These are phyloP conservation scores for Phtheirospermum japonicum DNA, from an alignment of 257 asterid genomes.

Conservation along the genomic window DNA sequence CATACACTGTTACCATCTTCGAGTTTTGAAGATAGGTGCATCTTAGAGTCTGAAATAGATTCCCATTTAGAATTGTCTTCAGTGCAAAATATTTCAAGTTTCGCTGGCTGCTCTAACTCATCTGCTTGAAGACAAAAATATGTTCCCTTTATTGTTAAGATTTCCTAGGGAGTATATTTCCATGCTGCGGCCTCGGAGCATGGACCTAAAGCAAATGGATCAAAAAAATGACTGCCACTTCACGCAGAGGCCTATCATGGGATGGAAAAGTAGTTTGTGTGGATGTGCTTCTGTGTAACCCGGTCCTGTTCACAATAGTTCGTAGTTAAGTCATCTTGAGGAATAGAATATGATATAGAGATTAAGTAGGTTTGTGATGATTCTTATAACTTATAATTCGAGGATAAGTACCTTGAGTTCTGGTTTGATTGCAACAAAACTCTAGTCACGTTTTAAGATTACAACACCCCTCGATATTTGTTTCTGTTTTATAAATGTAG, in stretches of 20 bases:
- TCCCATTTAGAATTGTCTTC: constrained; percentile 63
- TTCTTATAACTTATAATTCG: not conserved
- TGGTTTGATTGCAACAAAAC: too few relatives aligned
- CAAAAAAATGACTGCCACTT: constrained; percentile 39
- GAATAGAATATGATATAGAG: too few relatives aligned
- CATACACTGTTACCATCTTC: constrained; percentile 58
- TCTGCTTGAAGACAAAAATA: constrained; percentile 75
- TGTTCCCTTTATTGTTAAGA: constrained; percentile 56
- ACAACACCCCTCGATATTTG: too few relatives aligned
- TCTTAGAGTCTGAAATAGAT: constrained; percentile 71
- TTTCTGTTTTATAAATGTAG: too few relatives aligned
- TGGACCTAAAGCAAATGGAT: constrained; percentile 67
- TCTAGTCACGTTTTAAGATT: too few relatives aligned
- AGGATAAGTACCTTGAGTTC: not conserved
- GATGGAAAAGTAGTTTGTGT: constrained; percentile 74
- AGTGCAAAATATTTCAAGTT: constrained; percentile 58
- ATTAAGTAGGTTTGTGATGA: too few relatives aligned
- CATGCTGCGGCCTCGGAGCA: constrained; percentile 79
- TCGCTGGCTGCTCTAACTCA: constrained; percentile 58
- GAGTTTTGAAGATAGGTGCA: constrained; percentile 80
- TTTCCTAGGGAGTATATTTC: constrained; percentile 53
- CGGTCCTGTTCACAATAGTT: constrained; percentile 55
- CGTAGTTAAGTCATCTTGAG: not conserved
- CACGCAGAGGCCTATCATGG: constrained; percentile 76
- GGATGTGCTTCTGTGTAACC: constrained; percentile 44